These are phyloP conservation scores for Globisporangium barbulae DNA, from an alignment of 352 stramenopile species.

Conservation along the genomic window DNA sequence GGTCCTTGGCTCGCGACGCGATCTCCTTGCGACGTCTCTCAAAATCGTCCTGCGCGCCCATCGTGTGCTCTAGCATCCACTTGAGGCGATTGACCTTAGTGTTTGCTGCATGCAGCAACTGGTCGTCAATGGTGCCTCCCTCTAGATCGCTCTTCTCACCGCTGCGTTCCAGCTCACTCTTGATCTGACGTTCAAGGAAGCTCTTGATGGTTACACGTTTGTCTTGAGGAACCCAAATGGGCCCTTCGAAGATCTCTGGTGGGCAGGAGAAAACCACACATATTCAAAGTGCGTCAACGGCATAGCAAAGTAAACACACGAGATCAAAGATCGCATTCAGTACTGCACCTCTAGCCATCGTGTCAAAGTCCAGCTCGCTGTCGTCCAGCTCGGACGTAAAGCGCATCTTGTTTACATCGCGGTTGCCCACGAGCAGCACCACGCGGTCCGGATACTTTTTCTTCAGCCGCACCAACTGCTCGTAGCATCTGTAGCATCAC, in stretches of 20 bases:
- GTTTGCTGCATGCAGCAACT: slow-evolving; percentile 41
- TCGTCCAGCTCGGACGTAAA: slow-evolving; percentile 81
- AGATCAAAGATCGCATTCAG: neutral
- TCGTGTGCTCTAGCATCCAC: slow-evolving; percentile 90
- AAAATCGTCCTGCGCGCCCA: slow-evolving; percentile 90
- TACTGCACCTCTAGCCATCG: slow-evolving; percentile 51
- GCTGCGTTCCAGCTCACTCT: neutral
- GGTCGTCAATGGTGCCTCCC: neutral
- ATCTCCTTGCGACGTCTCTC: slow-evolving; percentile 84
- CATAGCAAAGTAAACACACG: neutral
- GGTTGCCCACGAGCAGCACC: slow-evolving; percentile 91
- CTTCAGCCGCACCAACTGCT: slow-evolving; percentile 86
- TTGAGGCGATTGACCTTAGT: slow-evolving; percentile 81
- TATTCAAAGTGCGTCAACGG: neutral
- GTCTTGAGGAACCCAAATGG: slow-evolving; percentile 56
- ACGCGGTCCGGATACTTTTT: slow-evolving; percentile 84
- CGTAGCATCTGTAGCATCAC: slow-evolving; percentile 48
- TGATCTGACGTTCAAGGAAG: slow-evolving; percentile 37
- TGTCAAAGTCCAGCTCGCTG: slow-evolving; percentile 55
- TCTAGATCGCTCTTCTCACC: neutral
- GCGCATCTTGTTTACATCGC: slow-evolving; percentile 93
- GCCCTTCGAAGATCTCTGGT: slow-evolving; percentile 66
- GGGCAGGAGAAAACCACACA: neutral
- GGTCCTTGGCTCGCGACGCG: slow-evolving; percentile 15
- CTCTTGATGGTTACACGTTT: slow-evolving; percentile 50